Evolutionary conservation across 257 asterid species (phyloP), one percentile per base, ranked within the genome.

Genomic region (Gentiana dahurica): DNA sequence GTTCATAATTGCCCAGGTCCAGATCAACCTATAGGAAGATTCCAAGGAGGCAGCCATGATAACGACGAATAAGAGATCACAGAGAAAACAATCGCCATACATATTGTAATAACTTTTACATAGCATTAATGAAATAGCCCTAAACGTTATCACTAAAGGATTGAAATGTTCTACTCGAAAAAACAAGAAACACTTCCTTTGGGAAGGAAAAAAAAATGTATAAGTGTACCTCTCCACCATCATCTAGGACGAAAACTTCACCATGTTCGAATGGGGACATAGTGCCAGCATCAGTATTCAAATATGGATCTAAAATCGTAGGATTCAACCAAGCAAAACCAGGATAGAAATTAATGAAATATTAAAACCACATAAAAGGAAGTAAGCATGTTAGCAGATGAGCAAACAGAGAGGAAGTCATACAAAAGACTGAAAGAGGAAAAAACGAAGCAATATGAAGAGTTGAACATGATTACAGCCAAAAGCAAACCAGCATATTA

Each of bases 211-310:
- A 33, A 65, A 61, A n/a, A 58, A 55, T 62, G n/a, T 10, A 68
- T 12, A 36, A 55, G 62, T 57, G 34, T 58, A 91, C 98, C 98
- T 91, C 98, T 74, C 98, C 98, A 10, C 98, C 98, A 69, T 91
- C 98, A 63, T 91, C 98, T 0, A 91, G 86, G 63, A 91, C 98
- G 58, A 85, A 91, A 71, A 91, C 98, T 78, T 91, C 98, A 13
- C 98, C 98, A 39, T 91, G 98, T 77, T 91, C 98, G 61, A 91
- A 91, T 4, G 98, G 98, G 59, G 98, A 91, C 98, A 91, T 91
- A 11, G 98, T 87, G 51, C 98, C 98, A 49, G 98, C 98, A 78
- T 91, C 98, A 2, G 82, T 83, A 51, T 91, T 91, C 67, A 91
- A 74, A 74, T 91, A 91, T 4, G 98, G 98, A 79, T 91, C 96